phyloP scores from a whole-genome alignment of 768 basidiomycete species.

The Mycena belliarum region DNA sequence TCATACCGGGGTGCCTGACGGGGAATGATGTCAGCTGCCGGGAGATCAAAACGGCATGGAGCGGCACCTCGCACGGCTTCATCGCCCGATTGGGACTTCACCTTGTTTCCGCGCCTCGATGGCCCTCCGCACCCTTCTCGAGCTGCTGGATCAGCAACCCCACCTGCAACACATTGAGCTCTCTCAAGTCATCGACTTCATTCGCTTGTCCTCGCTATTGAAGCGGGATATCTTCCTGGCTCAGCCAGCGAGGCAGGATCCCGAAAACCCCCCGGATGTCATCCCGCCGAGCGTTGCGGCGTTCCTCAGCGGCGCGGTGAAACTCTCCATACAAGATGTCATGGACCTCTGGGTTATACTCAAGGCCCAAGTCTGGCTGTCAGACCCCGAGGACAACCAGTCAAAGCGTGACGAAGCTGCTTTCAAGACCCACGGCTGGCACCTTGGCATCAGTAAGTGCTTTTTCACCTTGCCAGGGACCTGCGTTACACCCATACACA shows the following conservation, averaged over 20 bases:
- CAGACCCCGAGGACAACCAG: neutral
- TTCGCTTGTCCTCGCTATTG: neutral
- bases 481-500: neutral
- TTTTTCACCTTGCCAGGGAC: too few species aligned
- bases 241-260: neutral
- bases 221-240: neutral
- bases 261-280: neutral
- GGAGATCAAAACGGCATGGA: too few species aligned
- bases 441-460: neutral
- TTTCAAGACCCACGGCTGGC: constrained; percentile 1
- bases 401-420: neutral
- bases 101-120: too few species aligned
- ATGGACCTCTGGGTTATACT: neutral
- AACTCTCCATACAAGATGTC: neutral
- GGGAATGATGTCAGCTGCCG: too few species aligned
- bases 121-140: too few species aligned
- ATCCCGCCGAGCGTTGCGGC: neutral
- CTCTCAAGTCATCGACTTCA: neutral
- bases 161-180: neutral
- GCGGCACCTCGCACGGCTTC: too few species aligned
- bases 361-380: neutral
- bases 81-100: too few species aligned
- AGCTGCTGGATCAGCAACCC: too few species aligned
- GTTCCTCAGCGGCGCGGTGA: neutral
- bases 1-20: too few species aligned